phyloP scores from a whole-genome alignment of 106 monocot genomes.

The Dioscorea alata region DNA sequence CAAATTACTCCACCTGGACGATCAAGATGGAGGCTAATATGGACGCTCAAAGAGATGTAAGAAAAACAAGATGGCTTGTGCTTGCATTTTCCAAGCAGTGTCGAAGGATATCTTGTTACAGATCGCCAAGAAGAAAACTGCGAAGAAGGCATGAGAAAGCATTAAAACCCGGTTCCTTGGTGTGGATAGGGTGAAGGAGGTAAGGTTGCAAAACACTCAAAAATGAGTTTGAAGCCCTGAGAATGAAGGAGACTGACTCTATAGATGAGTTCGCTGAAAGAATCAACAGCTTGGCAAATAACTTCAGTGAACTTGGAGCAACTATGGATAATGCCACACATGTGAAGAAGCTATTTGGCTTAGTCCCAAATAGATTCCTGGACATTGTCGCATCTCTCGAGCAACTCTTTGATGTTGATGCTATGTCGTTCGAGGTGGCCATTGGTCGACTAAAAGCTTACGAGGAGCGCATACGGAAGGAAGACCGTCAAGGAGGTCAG shows the following conservation, averaged over 20 bases:
- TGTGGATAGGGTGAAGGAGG: conserved; percentile 4
- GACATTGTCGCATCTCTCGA: background rate
- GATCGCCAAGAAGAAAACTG: too few relatives aligned
- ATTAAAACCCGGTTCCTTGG: conserved; percentile 7
- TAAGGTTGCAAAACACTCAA: conserved; percentile 1
- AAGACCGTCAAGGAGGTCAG: background rate
- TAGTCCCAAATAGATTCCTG: background rate
- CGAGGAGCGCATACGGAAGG: conserved; percentile 9
- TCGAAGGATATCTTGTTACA: too few relatives aligned
- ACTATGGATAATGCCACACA: background rate
- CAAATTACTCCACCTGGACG: conserved; percentile 5
- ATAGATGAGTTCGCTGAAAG: conserved; percentile 2
- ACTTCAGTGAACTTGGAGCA: background rate
- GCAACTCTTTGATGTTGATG: background rate
- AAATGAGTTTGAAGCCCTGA: background rate
- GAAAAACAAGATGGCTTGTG: too few relatives aligned
- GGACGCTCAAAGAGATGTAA: too few relatives aligned
- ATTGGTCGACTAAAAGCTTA: conserved; percentile 14
- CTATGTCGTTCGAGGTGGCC: conserved; percentile 16
- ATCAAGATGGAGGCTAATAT: too few relatives aligned
- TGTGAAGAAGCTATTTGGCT: background rate
- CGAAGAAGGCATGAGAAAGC: too few relatives aligned
- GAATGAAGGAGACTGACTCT: conserved; percentile 1
- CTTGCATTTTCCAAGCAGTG: too few relatives aligned
- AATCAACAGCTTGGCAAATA: background rate